Base-by-base conservation (phyloP, 2,329 filamentous ascomycete genomes). In the Emericellopsis atlantica region DNA sequence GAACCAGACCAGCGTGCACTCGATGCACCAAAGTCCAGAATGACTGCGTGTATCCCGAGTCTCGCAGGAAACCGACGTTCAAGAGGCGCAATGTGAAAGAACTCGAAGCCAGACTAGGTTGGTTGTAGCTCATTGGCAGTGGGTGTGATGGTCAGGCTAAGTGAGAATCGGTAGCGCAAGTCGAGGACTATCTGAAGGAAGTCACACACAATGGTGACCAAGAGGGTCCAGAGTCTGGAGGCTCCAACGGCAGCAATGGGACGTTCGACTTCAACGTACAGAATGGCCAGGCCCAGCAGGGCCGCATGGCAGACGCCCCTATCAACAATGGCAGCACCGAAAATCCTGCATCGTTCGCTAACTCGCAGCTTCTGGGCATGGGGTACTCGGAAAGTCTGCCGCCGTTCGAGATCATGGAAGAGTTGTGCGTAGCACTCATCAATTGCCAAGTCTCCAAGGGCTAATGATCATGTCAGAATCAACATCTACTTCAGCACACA, bases 81-180 rank as follows among this genome's bases (percentile, higher is more conserved):
- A 95, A 93, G 66, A 72, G 88, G 53, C 80, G 84, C 49, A 95
- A 95, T 59, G 89, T 95, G 46, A 92, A 84, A 64, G 82, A 92
- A 55, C 67, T 95, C 43, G 90, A 95, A 60, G 86, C 86, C 48
- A 76, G 90, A 54, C 66, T 95, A 55, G 84, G 85, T 92, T 76
- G 48, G 67, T 40, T 37, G 18, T 41, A 12, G 31, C 32, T 14
- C 12, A 5, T 29, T 21, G 18, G 18, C 5, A 18, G 18, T 21
- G 14, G 12, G 12, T 16, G 12, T 15, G 12, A 21, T 9, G 12
- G 23, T 16, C 37, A 4, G 23, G 40, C 44, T 49, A 29, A 29
- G 26, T 18, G 47, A 34, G n/a, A 9, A n/a, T 8, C 6, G 16
- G 48, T 49, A 87, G 82, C 80, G 44, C 84, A 95, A 64, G 86